These are phyloP conservation scores for Fusarium succisae DNA, from an alignment of 2,329 filamentous ascomycete species.

Conservation along the genomic window DNA sequence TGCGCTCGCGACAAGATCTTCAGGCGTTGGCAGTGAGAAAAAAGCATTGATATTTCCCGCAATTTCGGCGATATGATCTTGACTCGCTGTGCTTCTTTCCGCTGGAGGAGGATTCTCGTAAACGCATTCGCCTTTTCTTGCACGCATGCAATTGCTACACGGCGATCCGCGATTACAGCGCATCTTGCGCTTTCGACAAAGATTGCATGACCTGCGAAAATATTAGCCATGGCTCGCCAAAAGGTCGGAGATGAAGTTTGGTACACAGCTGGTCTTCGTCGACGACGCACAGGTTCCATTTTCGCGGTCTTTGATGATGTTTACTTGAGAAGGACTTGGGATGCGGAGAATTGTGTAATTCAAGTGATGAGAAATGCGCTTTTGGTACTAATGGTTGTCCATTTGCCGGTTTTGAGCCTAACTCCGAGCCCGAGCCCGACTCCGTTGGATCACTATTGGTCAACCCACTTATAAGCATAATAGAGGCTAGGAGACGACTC, in stretches of 20 bases:
- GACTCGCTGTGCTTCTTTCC: neutral
- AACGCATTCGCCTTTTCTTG: slow-evolving; percentile 48
- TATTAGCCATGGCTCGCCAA: neutral
- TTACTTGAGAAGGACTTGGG: neutral
- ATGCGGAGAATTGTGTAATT: neutral
- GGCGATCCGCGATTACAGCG: slow-evolving; percentile 54
- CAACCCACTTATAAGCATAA: neutral
- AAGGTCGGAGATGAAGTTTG: accelerated
- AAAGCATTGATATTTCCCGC: neutral
- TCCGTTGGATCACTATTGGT: neutral
- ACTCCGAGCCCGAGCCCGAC: neutral
- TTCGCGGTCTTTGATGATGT: neutral
- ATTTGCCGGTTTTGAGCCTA: slow-evolving; percentile 6
- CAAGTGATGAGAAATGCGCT: slow-evolving; percentile 3
- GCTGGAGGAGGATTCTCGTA: slow-evolving; percentile 42
- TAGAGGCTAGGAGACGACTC: neutral
- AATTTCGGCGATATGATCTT: neutral
- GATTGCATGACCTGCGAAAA: slow-evolving; percentile 49
- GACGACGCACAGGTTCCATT: slow-evolving; percentile 36
- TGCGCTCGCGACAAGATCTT: neutral
- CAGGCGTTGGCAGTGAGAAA: neutral
- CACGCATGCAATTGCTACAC: slow-evolving; percentile 53
- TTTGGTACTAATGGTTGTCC: neutral
- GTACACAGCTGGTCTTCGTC: slow-evolving; percentile 45
- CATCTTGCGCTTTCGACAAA: slow-evolving; percentile 56